Percentiles rank a stretch among this genome's conserved stretches.
Evolutionary conservation across 116 monocot species (phyloP).

Genomic region (Iris pallida): DNA sequence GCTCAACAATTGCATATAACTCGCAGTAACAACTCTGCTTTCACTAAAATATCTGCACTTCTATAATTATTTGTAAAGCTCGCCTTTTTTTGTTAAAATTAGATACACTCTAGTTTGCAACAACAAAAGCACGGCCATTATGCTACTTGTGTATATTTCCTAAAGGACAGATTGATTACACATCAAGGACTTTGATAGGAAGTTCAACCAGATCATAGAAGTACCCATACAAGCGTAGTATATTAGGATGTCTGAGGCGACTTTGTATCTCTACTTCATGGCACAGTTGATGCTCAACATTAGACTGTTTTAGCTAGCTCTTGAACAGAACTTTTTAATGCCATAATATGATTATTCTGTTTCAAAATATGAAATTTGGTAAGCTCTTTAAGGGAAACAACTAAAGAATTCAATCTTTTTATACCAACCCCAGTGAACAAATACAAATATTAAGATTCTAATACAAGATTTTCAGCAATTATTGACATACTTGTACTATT

Average conservation of each 20-base stretch:
- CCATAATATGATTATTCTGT: conserved; percentile 91
- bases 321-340: conserved; percentile 95
- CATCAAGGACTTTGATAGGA: neutral
- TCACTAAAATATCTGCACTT: conserved; percentile 57
- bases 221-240: conserved; percentile 91
- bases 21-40: conserved; percentile 40
- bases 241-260: conserved; percentile 88
- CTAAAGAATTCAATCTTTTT: too few species aligned
- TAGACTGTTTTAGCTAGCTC: conserved; percentile 92
- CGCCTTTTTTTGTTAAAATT: conserved; percentile 50
- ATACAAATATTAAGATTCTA: too few species aligned
- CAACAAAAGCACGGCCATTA: conserved; percentile 1
- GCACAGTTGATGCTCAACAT: conserved; percentile 91
- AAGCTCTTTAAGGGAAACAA: too few species aligned
- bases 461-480: too few species aligned
- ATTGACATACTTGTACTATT: too few species aligned
- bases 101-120: conserved; percentile 44
- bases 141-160: neutral
- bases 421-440: too few species aligned
- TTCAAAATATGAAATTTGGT: conserved; percentile 1
- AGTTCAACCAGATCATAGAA: conserved; percentile 92
- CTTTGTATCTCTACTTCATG: conserved; percentile 98
- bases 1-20: conserved; percentile 6
- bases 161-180: neutral
- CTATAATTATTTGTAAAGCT: conserved; percentile 55